Percentiles rank a stretch among this genome's conserved stretches.
phyloP scores from a whole-genome alignment of 305 asterid genomes.

The Solanum chacoense region DNA sequence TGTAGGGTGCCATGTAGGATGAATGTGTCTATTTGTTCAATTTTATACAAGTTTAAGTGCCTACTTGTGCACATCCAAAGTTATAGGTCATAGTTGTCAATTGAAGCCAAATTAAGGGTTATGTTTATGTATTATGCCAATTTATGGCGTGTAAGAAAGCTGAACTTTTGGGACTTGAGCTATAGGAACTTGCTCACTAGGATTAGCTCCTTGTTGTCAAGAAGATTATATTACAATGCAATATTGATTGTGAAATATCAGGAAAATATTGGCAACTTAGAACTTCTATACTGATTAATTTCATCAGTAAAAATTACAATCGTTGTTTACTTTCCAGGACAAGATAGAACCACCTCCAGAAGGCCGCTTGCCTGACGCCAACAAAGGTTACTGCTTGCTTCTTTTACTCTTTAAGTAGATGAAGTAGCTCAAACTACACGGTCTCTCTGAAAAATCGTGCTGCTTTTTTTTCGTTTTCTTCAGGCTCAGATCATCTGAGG shows the following conservation, averaged over 20 bases:
- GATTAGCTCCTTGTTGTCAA: background rate
- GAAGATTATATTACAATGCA: background rate
- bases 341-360: slow-evolving; percentile 70
- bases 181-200: background rate
- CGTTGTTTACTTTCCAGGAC: slow-evolving; percentile 33
- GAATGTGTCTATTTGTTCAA: too few relatives aligned
- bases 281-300: background rate
- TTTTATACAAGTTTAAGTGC: too few relatives aligned
- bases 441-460: background rate
- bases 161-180: background rate
- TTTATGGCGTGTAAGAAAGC: background rate
- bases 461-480: background rate
- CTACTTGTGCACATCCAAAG: too few relatives aligned
- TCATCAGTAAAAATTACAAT: background rate
- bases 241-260: background rate
- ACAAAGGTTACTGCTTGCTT: slow-evolving; percentile 29
- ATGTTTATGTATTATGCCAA: too few relatives aligned
- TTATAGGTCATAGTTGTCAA: too few relatives aligned
- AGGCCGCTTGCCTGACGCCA: slow-evolving; percentile 91
- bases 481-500: slow-evolving; percentile 66
- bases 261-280: background rate
- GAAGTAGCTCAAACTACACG: background rate
- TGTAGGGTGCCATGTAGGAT: too few relatives aligned
- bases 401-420: background rate
- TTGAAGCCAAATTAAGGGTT: too few relatives aligned